A percentile compares a stretch with the other conserved stretches of the same genome.
Evolutionary conservation across 768 basidiomycete genomes (phyloP).

Genomic region (Tulasnella sp.): DNA sequence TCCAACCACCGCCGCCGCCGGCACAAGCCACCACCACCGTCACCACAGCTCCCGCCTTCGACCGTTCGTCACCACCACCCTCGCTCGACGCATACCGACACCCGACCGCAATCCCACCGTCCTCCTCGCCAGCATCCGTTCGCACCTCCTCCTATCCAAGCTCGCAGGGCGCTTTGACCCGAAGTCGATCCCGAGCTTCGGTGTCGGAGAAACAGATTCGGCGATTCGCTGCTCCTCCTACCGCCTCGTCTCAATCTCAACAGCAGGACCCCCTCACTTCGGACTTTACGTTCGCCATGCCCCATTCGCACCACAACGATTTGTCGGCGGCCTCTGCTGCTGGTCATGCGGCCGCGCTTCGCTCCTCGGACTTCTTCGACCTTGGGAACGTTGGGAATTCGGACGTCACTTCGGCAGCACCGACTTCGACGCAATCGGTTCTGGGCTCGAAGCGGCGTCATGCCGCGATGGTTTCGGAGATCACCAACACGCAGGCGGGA

Average conservation of each 20-base stretch:
- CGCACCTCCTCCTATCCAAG: slow-evolving; percentile 10
- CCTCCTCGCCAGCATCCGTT: slow-evolving; percentile 14
- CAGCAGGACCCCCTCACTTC: slow-evolving; percentile 11
- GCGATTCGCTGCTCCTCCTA: not conserved
- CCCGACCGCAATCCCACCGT: slow-evolving; percentile 4
- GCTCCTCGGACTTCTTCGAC: not conserved
- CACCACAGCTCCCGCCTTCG: too few species aligned
- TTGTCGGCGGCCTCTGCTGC: not conserved
- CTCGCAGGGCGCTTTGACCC: slow-evolving; percentile 1
- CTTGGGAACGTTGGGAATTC: slow-evolving; percentile 27
- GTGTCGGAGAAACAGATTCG: not conserved
- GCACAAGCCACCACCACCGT: not conserved
- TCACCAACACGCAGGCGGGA: slow-evolving; percentile 40
- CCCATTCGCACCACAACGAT: not conserved
- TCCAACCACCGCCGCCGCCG: not conserved
- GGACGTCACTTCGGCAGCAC: slow-evolving; percentile 26
- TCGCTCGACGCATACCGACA: slow-evolving; percentile 7
- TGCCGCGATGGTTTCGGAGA: slow-evolving; percentile 75
- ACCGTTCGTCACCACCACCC: not conserved
- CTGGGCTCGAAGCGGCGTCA: slow-evolving; percentile 72
- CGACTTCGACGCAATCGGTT: slow-evolving; percentile 45
- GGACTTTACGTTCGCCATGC: slow-evolving; percentile 7
- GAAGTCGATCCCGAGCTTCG: not conserved
- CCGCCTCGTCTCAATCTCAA: not conserved
- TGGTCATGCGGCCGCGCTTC: not conserved